Conservation (phyloP, 352 stramenopile species). For the Globisporangium viniferum region DNA sequence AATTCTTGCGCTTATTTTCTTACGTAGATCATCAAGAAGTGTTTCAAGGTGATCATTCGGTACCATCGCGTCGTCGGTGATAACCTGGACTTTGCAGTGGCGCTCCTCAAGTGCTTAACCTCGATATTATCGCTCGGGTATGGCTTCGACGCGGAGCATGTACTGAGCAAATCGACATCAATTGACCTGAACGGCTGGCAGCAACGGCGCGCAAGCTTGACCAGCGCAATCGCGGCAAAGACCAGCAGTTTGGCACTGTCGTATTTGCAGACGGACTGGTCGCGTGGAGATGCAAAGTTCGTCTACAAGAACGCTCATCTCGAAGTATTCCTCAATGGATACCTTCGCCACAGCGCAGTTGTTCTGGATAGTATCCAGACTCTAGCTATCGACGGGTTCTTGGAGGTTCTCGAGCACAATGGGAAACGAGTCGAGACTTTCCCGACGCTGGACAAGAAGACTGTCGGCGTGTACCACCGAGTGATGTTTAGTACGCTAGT, state of each 20-base stretch:
- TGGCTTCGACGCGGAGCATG: conserved; percentile 19
- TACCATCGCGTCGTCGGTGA: conserved; percentile 23
- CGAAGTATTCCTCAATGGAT: conserved; percentile 32
- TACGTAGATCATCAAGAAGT: conserved; percentile 23
- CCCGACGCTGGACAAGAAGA: conserved; percentile 58
- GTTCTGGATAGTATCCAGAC: conserved; percentile 48
- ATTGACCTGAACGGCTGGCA: conserved; percentile 18
- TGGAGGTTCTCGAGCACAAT: conserved; percentile 36
- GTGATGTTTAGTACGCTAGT: conserved; percentile 51
- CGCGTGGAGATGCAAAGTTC: conserved; percentile 33
- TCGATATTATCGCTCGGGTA: conserved; percentile 23
- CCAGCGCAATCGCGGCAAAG: conserved; percentile 25
- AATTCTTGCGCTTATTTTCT: not conserved
- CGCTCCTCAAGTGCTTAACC: conserved; percentile 24
- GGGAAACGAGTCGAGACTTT: conserved; percentile 17
- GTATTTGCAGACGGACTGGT: conserved; percentile 49
- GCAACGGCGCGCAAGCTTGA: conserved; percentile 13
- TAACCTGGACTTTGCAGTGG: conserved; percentile 22
- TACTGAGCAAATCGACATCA: conserved; percentile 14
- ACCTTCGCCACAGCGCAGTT: conserved; percentile 35
- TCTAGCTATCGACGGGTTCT: conserved; percentile 39
- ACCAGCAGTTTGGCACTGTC: conserved; percentile 34
- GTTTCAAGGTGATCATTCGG: conserved; percentile 24
- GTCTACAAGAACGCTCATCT: conserved; percentile 38
- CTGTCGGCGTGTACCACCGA: conserved; percentile 38